Evolutionary conservation across 805 yeast genomes (phyloP), one percentile per base, ranked within the genome.

Genomic region (Schwanniomyces polymorphus): DNA sequence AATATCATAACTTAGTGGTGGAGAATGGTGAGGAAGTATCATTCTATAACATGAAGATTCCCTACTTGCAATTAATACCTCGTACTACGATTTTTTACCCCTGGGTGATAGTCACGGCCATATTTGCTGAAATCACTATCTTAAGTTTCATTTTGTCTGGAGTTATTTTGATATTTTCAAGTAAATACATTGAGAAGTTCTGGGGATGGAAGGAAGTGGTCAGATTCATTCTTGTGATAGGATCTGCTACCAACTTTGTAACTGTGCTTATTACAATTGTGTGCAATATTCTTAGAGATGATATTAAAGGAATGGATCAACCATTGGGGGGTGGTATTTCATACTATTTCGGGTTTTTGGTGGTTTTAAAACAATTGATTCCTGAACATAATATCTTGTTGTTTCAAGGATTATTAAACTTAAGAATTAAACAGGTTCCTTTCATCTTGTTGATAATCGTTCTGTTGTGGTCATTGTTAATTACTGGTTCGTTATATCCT

Each of bases 61-160:
- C 88, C 1, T 67, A 67, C 33, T 56, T 86, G 37, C 90, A 87
- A 64, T 69, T 86, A 63, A 78, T 86, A 5, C 91, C 92, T 10
- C 64, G 74, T 23, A 69, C 74, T 44, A 72, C 83, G 0, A 54
- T 84, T 3, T 69, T 65, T 45, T 71, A 81, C 51, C 91, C 91
- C 5, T 82, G 88, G 85, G 86, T 86, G 0, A 55, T 85, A 2
- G 59, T 79, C 26, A 75, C 85, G 2, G 76, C 88, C 0, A 78
- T 85, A n/a, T 83, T 85, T 59, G 80, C 85, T 2, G 91, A 86
- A 57, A 74, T 76, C 5, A 66, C 80, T 7, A 41, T 79, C 2
- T 57, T 80, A 53, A 70, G 77, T 35, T 78, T 78, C 49, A 4
- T 77, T 12, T 44, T 77, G 4, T 73, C 81, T 0, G 50, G 63